These are phyloP conservation scores for Xanthoconium stramineum DNA, from an alignment of 768 basidiomycete genomes.

Conservation along the genomic window DNA sequence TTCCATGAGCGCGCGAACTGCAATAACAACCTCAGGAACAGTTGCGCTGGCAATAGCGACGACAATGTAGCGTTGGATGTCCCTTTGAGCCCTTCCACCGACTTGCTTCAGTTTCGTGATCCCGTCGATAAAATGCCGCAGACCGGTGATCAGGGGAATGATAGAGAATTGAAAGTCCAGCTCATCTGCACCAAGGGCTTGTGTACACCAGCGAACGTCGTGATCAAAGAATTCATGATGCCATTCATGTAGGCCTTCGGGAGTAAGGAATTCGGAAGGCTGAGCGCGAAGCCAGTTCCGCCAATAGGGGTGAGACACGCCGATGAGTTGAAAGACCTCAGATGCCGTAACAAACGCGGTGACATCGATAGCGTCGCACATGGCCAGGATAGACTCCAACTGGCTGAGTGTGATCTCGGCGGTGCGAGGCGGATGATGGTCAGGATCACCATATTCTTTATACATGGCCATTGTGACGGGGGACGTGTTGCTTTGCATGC, in stretches of 20 bases:
- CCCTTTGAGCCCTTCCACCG: constrained; percentile 36
- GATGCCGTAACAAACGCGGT: not conserved
- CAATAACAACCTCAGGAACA: constrained; percentile 27
- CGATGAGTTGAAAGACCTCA: not conserved
- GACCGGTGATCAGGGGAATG: constrained; percentile 16
- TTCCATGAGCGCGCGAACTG: constrained; percentile 35
- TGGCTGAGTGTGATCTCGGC: not conserved
- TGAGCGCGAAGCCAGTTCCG: not conserved
- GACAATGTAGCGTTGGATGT: constrained; percentile 37
- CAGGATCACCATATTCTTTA: not conserved
- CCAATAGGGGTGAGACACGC: not conserved
- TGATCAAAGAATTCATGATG: not conserved
- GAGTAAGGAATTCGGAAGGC: not conserved
- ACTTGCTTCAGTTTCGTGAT: constrained; percentile 42
- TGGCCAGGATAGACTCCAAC: not conserved
- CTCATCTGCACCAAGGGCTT: not conserved
- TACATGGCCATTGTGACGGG: not conserved
- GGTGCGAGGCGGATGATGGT: not conserved
- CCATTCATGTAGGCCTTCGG: not conserved
- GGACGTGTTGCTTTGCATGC: not conserved
- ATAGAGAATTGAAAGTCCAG: not conserved
- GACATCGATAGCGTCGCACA: not conserved
- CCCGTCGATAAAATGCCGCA: constrained; percentile 36
- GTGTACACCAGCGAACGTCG: not conserved
- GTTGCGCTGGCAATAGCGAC: constrained; percentile 34